Base-by-base conservation (phyloP, 768 basidiomycete species). In the Auricularia auricula-judae region DNA sequence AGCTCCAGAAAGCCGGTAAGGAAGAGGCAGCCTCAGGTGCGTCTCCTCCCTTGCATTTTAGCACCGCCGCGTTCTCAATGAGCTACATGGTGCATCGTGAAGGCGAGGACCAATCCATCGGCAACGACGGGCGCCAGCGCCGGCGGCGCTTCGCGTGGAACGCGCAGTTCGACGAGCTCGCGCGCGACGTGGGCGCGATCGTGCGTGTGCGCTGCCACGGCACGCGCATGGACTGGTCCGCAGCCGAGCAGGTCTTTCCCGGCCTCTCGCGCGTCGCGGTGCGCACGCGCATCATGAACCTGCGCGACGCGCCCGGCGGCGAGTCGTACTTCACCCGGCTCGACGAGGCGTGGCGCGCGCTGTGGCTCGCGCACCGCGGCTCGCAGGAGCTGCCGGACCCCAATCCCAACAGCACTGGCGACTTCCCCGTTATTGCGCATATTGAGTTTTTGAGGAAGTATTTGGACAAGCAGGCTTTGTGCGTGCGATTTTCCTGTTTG, bases 391-490 rank as follows among this genome's bases (percentile, higher is more conserved):
- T 97, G 29, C 86, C 84, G 0, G 94, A 97, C 70, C 81, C 83
- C 4, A 80, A 92, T 68, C 85, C 83, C 3, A 71, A 76, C 44
- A 88, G 86, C 73, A 76, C 85, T 21, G 82, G 81, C 4, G 82
- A 91, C 58, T 96, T 97, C 70, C 84, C 92, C 71, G 74, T 97
- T n/a, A 76, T 86, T 35, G 80, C 80, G n/a, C 93, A 95, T 70
- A 72, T 97, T 36, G 83, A 86, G 67, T 93, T 93, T 70, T 78
- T 98, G 62, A 82, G 95, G 51, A 80, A 80, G 10, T 82, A 91
- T 69, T 79, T 97, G 36, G 91, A 95, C 72, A 97, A 97, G 75
- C 87, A 86, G 72, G 85, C 87, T 1, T 69, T 97, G 94, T 95
- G 70, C 75, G 2, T 42, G 7, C n/a, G 36, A 54, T 43, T 34